Conservation (phyloP, 306 rosid genomes). For the Vigna trinervia region DNA sequence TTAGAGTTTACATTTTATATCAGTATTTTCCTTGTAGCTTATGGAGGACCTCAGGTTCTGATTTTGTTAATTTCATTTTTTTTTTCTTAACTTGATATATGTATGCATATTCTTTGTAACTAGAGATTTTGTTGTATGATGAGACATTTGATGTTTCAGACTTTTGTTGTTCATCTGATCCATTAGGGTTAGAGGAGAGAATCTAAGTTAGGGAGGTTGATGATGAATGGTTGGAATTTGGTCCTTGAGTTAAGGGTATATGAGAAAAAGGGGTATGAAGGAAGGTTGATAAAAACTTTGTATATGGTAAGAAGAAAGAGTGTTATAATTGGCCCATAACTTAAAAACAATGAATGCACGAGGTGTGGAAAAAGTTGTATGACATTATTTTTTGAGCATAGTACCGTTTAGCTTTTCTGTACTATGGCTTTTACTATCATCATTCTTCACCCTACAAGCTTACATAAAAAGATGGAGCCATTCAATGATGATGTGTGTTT, state of each 20-base stretch:
- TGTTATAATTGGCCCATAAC: slow-evolving; percentile 41
- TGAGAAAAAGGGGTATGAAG: slow-evolving; percentile 15
- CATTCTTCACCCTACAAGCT: slow-evolving; percentile 42
- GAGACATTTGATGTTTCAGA: slow-evolving; percentile 9
- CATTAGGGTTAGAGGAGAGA: slow-evolving; percentile 14
- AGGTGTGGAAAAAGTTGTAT: slow-evolving; percentile 35
- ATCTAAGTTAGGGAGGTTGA: slow-evolving; percentile 23
- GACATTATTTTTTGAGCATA: slow-evolving; percentile 38
- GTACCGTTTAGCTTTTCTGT: slow-evolving; percentile 26
- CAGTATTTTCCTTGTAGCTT: slow-evolving; percentile 22
- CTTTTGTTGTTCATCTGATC: background rate
- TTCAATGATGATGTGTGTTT: slow-evolving; percentile 37
- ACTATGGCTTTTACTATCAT: slow-evolving; percentile 41
- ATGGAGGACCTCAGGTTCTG: slow-evolving; percentile 19
- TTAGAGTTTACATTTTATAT: slow-evolving; percentile 36
- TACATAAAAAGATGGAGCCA: slow-evolving; percentile 43
- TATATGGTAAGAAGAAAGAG: background rate
- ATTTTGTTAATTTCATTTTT: slow-evolving; percentile 23
- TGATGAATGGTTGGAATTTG: slow-evolving; percentile 46
- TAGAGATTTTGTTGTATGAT: slow-evolving; percentile 39
- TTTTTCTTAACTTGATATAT: background rate
- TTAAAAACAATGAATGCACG: slow-evolving; percentile 47
- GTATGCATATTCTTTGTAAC: slow-evolving; percentile 46
- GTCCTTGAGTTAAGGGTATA: slow-evolving; percentile 26
- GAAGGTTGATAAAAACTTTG: slow-evolving; percentile 13